A percentile compares a stretch with the other conserved stretches of the same genome.
These are phyloP conservation scores for Pochonia chlamydosporia DNA, from an alignment of 2,329 filamentous ascomycete species.

Conservation along the genomic window DNA sequence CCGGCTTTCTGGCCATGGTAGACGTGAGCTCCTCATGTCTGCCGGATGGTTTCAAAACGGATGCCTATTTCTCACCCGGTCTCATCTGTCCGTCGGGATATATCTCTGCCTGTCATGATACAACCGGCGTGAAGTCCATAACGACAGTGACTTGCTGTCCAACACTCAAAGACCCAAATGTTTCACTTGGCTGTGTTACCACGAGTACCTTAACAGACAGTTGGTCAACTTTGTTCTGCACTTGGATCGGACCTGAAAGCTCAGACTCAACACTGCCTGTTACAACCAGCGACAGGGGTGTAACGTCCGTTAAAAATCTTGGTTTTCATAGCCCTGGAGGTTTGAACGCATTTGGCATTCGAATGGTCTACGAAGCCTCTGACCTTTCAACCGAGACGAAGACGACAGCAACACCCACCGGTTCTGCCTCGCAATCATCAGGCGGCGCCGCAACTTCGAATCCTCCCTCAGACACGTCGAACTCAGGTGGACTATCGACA, in stretches of 20 bases:
- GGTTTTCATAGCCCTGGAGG: slow-evolving; percentile 18
- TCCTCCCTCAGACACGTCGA: slow-evolving; percentile 1
- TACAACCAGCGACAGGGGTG: slow-evolving; percentile 17
- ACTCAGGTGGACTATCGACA: too few relatives aligned
- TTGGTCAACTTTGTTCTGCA: slow-evolving; percentile 25
- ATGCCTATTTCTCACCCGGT: slow-evolving; percentile 25
- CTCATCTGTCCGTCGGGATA: slow-evolving; percentile 25
- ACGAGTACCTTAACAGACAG: slow-evolving; percentile 14
- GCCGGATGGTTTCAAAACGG: slow-evolving; percentile 20
- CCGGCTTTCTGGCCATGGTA: slow-evolving; percentile 21
- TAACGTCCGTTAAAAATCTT: slow-evolving; percentile 14
- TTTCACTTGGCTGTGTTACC: slow-evolving; percentile 23
- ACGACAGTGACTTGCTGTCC: slow-evolving; percentile 32
- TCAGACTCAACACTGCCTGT: slow-evolving; percentile 16
- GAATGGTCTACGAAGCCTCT: slow-evolving; percentile 28
- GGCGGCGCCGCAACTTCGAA: not conserved
- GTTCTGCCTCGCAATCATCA: too few relatives aligned
- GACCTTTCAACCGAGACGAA: slow-evolving; percentile 16
- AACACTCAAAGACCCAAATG: slow-evolving; percentile 11
- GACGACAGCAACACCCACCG: slow-evolving; percentile 4
- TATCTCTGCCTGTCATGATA: slow-evolving; percentile 22
- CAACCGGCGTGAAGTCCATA: slow-evolving; percentile 16
- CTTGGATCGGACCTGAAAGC: slow-evolving; percentile 23
- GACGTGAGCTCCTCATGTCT: slow-evolving; percentile 22
- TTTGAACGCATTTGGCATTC: slow-evolving; percentile 27